Conservation (phyloP, 805 yeast species). For the Candida methanosorbosa region DNA sequence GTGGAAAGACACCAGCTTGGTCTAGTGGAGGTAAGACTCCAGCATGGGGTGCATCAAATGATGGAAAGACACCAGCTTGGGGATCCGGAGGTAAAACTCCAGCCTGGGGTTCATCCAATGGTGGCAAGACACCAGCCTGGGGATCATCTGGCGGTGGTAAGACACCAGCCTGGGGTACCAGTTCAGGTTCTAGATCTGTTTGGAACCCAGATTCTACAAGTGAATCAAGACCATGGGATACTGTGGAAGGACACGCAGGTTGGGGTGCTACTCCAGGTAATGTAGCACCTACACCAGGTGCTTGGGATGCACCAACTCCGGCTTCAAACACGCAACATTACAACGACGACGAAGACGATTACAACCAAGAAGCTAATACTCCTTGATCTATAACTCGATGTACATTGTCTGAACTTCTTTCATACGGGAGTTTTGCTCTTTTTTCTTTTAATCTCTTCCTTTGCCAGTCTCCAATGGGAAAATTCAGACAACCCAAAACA, state of each 20-base stretch:
- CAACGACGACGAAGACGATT: slow-evolving; percentile 15
- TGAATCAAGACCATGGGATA: slow-evolving; percentile 32
- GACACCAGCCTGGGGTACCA: slow-evolving; percentile 45
- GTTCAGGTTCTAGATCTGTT: slow-evolving; percentile 32
- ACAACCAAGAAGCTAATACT: slow-evolving; percentile 6
- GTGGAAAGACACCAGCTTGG: slow-evolving; percentile 45
- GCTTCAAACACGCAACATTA: slow-evolving; percentile 9
- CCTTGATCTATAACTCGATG: too few species aligned
- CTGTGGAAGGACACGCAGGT: slow-evolving; percentile 26
- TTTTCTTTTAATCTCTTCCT: too few species aligned
- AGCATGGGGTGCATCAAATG: slow-evolving; percentile 31
- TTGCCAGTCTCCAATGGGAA: too few species aligned
- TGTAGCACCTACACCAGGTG: slow-evolving; percentile 29
- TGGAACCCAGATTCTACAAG: slow-evolving; percentile 28
- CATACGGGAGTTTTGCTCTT: too few species aligned
- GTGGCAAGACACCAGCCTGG: slow-evolving; percentile 22
- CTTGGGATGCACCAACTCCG: slow-evolving; percentile 41
- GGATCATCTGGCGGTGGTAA: slow-evolving; percentile 28
- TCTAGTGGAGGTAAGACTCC: slow-evolving; percentile 30
- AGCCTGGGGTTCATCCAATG: slow-evolving; percentile 23
- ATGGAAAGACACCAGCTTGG: slow-evolving; percentile 32
- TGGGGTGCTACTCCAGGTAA: slow-evolving; percentile 34
- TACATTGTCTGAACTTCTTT: too few species aligned
- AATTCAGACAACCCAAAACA: too few species aligned
- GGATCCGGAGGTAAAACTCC: slow-evolving; percentile 33